A percentile compares a stretch with the other conserved stretches of the same genome.
These are phyloP conservation scores for Mycosarcoma mackinlayi DNA, from an alignment of 1,284 basidiomycete genomes.

Conservation along the genomic window DNA sequence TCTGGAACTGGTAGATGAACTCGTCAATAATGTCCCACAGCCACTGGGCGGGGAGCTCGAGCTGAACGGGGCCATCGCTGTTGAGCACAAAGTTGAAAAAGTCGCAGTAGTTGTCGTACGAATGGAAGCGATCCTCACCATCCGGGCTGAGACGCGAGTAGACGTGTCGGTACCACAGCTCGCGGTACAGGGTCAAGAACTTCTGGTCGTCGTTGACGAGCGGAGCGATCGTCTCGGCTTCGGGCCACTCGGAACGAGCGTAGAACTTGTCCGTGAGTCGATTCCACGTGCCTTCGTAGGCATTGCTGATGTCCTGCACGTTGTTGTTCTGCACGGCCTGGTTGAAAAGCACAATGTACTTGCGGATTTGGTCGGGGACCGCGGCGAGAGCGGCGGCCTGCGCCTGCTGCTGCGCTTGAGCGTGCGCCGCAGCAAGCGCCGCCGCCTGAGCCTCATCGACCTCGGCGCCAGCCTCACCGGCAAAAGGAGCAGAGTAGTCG, in stretches of 20 bases:
- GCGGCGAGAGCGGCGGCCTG: constrained; percentile 61
- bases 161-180: constrained; percentile 90
- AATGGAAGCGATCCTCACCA: constrained; percentile 96
- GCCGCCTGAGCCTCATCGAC: constrained; percentile 50
- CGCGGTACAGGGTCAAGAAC: constrained; percentile 94
- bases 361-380: constrained; percentile 66
- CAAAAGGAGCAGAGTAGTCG: constrained; percentile 36
- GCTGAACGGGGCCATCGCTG: constrained; percentile 88
- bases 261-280: constrained; percentile 96
- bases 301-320: constrained; percentile 79
- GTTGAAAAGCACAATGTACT: constrained; percentile 67
- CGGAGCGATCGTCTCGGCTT: constrained; percentile 92
- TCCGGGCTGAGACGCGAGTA: constrained; percentile 94
- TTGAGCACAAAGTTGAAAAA: constrained; percentile 93
- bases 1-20: constrained; percentile 99
- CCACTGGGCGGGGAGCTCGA: constrained; percentile 96
- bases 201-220: constrained; percentile 74
- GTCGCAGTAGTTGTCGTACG: constrained; percentile 98
- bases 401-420: constrained; percentile 58
- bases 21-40: constrained; percentile 99
- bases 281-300: constrained; percentile 97
- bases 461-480: constrained; percentile 36
- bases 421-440: constrained; percentile 56
- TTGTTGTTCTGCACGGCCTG: constrained; percentile 64
- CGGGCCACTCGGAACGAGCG: constrained; percentile 93